Conservation (phyloP, 306 rosid genomes). For the Vicia faba region DNA sequence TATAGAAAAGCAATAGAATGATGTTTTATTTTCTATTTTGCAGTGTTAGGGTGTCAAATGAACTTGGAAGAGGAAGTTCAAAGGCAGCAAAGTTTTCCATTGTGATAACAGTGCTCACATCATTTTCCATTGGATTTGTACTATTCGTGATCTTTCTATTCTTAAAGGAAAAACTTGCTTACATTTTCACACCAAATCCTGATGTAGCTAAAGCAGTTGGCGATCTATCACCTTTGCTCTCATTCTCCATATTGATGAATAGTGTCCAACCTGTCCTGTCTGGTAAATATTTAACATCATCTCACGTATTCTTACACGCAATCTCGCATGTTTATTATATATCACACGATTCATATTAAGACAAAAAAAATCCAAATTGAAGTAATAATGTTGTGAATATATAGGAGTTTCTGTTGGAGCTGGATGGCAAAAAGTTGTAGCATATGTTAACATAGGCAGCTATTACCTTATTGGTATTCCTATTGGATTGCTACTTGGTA, state of each 20-base stretch:
- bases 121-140: constrained; percentile 47
- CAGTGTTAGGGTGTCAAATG: constrained; percentile 63
- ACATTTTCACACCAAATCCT: constrained; percentile 49
- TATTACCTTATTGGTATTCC: constrained; percentile 62
- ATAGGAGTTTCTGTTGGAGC: constrained; percentile 65
- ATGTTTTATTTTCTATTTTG: no score
- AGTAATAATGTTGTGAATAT: background rate
- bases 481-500: constrained; percentile 51
- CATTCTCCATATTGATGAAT: constrained; percentile 58
- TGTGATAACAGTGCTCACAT: constrained; percentile 42
- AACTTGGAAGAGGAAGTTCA: constrained; percentile 64
- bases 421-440: constrained; percentile 61
- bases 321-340: no score
- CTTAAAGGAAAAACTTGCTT: constrained; percentile 46
- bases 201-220: constrained; percentile 52
- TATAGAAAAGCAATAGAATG: no score
- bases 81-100: constrained; percentile 55
- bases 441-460: constrained; percentile 59
- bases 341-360: no score
- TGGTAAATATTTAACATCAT: constrained; percentile 38
- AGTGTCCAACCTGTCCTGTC: constrained; percentile 69
- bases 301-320: no score
- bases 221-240: constrained; percentile 51
- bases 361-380: no score
- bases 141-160: constrained; percentile 49